Conservation (phyloP, 2,329 filamentous ascomycete genomes). For the Apiospora pterosperma region DNA sequence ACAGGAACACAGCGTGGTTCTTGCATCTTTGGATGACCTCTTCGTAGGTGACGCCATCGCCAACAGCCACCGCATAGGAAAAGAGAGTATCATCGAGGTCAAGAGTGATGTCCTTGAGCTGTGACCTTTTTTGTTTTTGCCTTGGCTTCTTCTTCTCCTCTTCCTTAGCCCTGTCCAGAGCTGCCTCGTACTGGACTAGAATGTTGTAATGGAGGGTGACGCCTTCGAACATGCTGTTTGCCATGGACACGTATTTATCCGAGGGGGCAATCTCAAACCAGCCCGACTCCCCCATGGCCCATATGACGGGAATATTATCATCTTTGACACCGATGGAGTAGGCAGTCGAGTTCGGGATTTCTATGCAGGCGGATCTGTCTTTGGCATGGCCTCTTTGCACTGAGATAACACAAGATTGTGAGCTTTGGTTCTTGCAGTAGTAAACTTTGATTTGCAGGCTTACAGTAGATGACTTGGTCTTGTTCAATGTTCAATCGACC, state of each 20-base stretch:
- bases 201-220: constrained; percentile 62
- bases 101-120: constrained; percentile 19
- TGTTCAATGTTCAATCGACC: constrained; percentile 53
- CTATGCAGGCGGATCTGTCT: constrained; percentile 37
- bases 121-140: constrained; percentile 15
- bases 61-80: constrained; percentile 48
- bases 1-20: constrained; percentile 48
- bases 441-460: background rate
- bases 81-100: constrained; percentile 29
- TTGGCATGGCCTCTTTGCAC: constrained; percentile 30
- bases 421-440: background rate
- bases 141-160: constrained; percentile 31
- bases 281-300: constrained; percentile 61
- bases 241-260: constrained; percentile 52
- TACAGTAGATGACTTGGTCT: constrained; percentile 26
- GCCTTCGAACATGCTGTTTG: constrained; percentile 59
- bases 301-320: constrained; percentile 55
- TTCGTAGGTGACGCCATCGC: constrained; percentile 48
- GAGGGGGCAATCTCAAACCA: constrained; percentile 67
- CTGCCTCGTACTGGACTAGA: constrained; percentile 50
- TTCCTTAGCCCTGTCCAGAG: constrained; percentile 26
- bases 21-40: constrained; percentile 45
- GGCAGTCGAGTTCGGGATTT: constrained; percentile 45
- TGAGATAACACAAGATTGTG: constrained; percentile 11
- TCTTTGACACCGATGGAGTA: constrained; percentile 53